Percentiles rank a stretch among this genome's conserved stretches.
These are phyloP conservation scores for Arabidopsis thaliana DNA, from an alignment of 345 rosid species.

Conservation along the genomic window DNA sequence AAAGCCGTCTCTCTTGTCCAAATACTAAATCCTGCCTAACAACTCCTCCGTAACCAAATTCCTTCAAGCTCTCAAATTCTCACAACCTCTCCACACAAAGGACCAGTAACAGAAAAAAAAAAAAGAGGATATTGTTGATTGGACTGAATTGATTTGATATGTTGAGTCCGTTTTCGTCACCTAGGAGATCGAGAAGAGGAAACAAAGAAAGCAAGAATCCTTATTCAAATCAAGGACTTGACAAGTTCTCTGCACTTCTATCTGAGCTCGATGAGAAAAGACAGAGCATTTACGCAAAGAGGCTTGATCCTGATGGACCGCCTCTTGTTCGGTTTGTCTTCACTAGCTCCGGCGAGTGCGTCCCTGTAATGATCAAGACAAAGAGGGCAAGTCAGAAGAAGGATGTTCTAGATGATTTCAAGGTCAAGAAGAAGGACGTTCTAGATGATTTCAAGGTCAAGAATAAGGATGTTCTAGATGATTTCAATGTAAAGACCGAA, in stretches of 20 bases:
- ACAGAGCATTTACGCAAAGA: constrained; percentile 56
- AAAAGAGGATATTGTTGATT: not conserved
- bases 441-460: constrained; percentile 16
- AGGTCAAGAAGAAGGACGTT: not conserved
- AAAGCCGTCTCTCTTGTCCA: constrained; percentile 35
- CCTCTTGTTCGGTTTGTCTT: constrained; percentile 66
- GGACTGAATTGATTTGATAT: not conserved
- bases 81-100: not conserved
- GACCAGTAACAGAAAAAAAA: not conserved
- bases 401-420: constrained; percentile 5
- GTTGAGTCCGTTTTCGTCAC: constrained; percentile 43
- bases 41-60: constrained; percentile 23
- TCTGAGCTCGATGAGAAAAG: constrained; percentile 67
- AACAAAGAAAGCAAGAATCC: constrained; percentile 63
- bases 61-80: constrained; percentile 15
- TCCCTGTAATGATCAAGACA: constrained; percentile 64
- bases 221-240: constrained; percentile 68
- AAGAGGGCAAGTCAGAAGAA: constrained; percentile 29
- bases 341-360: constrained; percentile 46
- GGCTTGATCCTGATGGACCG: constrained; percentile 50
- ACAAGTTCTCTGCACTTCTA: constrained; percentile 70
- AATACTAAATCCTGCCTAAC: constrained; percentile 1
- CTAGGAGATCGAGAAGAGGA: constrained; percentile 45
- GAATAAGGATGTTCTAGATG: not conserved
- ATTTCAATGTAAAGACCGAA: constrained; percentile 17